phyloP scores from a whole-genome alignment of 345 rosid genomes.

The Iberis pinnata region DNA sequence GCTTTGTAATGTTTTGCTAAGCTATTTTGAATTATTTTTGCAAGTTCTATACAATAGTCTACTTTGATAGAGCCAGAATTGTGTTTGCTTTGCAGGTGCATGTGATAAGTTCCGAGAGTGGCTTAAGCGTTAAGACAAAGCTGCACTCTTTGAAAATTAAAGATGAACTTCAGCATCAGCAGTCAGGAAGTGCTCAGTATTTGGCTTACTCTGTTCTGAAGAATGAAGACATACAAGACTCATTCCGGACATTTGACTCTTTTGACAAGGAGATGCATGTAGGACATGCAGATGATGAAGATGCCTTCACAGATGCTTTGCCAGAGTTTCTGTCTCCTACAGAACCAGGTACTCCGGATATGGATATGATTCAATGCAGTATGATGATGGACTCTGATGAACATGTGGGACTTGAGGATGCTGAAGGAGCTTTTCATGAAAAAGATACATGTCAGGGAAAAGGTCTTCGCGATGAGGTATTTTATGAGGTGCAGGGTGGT shows the following conservation, averaged over 20 bases:
- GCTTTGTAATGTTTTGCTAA: background rate
- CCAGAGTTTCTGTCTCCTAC: conserved; percentile 67
- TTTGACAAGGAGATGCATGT: conserved; percentile 36
- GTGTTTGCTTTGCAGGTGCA: conserved; percentile 50
- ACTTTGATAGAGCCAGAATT: conserved; percentile 20
- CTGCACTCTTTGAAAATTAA: conserved; percentile 83
- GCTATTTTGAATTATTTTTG: background rate
- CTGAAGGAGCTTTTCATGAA: conserved; percentile 41
- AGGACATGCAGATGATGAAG: conserved; percentile 64
- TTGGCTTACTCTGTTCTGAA: conserved; percentile 75
- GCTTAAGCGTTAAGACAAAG: conserved; percentile 69
- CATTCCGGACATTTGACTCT: conserved; percentile 29
- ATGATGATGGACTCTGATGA: conserved; percentile 34
- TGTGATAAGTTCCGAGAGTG: conserved; percentile 59
- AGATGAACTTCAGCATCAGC: conserved; percentile 77
- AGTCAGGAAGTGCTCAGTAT: conserved; percentile 49
- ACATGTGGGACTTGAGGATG: conserved; percentile 42
- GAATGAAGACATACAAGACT: conserved; percentile 41
- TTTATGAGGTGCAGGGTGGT: conserved; percentile 79
- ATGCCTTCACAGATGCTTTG: conserved; percentile 81
- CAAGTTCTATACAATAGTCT: conserved; percentile 3
- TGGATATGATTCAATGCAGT: conserved; percentile 41
- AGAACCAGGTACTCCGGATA: conserved; percentile 45
- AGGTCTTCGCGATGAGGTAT: conserved; percentile 53
- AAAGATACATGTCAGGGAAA: conserved; percentile 47